Percentiles rank a stretch among this genome's conserved stretches.
Conservation (phyloP, 176 grass and related monocot genomes). For the Otatea glauca region DNA sequence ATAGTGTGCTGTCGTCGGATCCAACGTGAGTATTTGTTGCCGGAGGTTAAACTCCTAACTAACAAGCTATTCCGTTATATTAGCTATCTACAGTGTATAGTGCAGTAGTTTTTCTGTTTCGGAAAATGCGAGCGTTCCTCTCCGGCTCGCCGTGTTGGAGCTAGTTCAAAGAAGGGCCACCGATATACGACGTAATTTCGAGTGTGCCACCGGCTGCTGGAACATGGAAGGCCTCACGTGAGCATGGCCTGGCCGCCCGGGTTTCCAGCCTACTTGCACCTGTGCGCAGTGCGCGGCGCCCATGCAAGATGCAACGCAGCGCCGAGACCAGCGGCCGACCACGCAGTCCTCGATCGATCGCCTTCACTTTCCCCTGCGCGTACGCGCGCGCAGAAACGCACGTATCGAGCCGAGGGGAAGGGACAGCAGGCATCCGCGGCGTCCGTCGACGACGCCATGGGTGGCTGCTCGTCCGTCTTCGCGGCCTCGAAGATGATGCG, state of each 20-base stretch:
- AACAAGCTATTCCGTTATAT: too few species aligned
- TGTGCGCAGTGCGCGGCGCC: too few species aligned
- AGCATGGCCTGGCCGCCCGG: not conserved
- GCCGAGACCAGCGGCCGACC: slow-evolving; percentile 43
- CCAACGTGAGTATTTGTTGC: too few species aligned
- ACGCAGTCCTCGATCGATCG: not conserved
- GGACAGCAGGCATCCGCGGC: slow-evolving; percentile 33
- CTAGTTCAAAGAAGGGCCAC: too few species aligned
- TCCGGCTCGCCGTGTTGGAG: too few species aligned
- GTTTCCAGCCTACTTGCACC: too few species aligned
- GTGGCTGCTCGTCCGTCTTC: slow-evolving; percentile 61
- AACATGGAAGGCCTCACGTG: not conserved
- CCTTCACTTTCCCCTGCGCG: not conserved
- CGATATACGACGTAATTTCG: not conserved
- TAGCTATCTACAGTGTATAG: too few species aligned
- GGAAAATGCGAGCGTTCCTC: too few species aligned
- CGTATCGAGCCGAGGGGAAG: slow-evolving; percentile 1
- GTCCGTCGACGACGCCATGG: slow-evolving; percentile 47
- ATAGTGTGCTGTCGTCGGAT: too few species aligned
- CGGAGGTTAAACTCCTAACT: too few species aligned
- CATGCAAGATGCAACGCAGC: not conserved
- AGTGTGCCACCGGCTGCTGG: not conserved
- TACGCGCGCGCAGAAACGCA: not conserved
- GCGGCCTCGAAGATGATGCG: slow-evolving; percentile 18
- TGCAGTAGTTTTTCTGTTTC: too few species aligned